Conservation (phyloP, 2,329 filamentous ascomycete species). For the Truncatella angustata region DNA sequence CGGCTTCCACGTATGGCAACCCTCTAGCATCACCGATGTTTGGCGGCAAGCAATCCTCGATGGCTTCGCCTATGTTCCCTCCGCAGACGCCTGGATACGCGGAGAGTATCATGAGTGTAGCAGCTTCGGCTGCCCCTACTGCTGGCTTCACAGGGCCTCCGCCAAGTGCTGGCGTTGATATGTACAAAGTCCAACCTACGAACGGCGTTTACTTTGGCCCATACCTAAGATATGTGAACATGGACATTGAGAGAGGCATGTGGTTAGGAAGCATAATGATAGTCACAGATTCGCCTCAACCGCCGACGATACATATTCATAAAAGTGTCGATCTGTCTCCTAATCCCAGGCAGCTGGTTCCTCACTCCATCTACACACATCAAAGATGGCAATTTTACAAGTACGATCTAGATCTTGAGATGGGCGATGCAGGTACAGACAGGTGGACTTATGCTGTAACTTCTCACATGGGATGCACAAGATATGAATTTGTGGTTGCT, state of each 20-base stretch:
- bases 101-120: slow-evolving; percentile 81
- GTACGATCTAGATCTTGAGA: slow-evolving; percentile 86
- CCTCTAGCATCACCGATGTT: slow-evolving; percentile 68
- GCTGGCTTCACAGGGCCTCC: slow-evolving; percentile 89
- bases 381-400: slow-evolving; percentile 95
- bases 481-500: slow-evolving; percentile 95
- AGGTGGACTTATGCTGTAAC: slow-evolving; percentile 99
- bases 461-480: slow-evolving; percentile 93
- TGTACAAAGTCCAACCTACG: slow-evolving; percentile 90
- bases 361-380: slow-evolving; percentile 81
- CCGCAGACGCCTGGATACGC: slow-evolving; percentile 82
- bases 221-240: slow-evolving; percentile 93
- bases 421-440: slow-evolving; percentile 77
- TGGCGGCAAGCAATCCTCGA: slow-evolving; percentile 58
- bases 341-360: slow-evolving; percentile 82
- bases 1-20: slow-evolving; percentile 73
- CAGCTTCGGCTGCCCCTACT: slow-evolving; percentile 70
- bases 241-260: slow-evolving; percentile 86
- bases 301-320: slow-evolving; percentile 94
- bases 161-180: slow-evolving; percentile 82
- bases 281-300: slow-evolving; percentile 85
- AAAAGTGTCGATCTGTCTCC: slow-evolving; percentile 86
- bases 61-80: slow-evolving; percentile 80
- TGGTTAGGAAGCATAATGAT: slow-evolving; percentile 95
- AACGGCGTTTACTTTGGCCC: slow-evolving; percentile 98